Conservation (phyloP, 495 filamentous ascomycete genomes). For the Aspergillus sclerotiicarbonarius region DNA sequence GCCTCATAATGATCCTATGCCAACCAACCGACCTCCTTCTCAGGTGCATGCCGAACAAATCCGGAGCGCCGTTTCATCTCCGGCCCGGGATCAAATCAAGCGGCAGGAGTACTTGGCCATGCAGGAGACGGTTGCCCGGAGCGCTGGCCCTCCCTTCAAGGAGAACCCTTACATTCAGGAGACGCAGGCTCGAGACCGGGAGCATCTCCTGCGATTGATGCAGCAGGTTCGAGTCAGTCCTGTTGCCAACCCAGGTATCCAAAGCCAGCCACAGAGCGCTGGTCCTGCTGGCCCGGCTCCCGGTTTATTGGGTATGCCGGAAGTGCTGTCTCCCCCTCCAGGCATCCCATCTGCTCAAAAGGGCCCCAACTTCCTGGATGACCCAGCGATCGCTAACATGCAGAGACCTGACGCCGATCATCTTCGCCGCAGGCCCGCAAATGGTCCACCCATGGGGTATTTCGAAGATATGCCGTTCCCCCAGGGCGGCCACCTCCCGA, state of each 20-base stretch:
- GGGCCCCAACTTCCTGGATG: slow-evolving; percentile 44
- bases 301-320: slow-evolving; percentile 43
- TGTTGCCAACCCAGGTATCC: slow-evolving; percentile 21
- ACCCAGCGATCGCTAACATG: slow-evolving; percentile 48
- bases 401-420: slow-evolving; percentile 45
- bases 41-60: slow-evolving; percentile 34
- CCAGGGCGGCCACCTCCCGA: slow-evolving; percentile 36
- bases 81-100: slow-evolving; percentile 30
- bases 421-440: slow-evolving; percentile 35
- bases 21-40: slow-evolving; percentile 30
- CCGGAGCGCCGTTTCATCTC: slow-evolving; percentile 36
- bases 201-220: slow-evolving; percentile 53
- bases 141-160: slow-evolving; percentile 22
- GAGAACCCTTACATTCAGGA: slow-evolving; percentile 35
- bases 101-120: slow-evolving; percentile 30
- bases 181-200: slow-evolving; percentile 43
- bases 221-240: slow-evolving; percentile 46
- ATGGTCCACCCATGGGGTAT: slow-evolving; percentile 45
- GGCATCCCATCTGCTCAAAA: slow-evolving; percentile 41
- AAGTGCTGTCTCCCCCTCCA: slow-evolving; percentile 45
- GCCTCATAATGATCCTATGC: slow-evolving; percentile 33
- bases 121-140: slow-evolving; percentile 19
- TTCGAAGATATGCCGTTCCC: slow-evolving; percentile 45
- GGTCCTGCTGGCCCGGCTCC: slow-evolving; percentile 34
- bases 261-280: slow-evolving; percentile 33